Evolutionary conservation across 805 yeast genomes (phyloP).

Genomic region (Starmerella potacharoeniae): DNA sequence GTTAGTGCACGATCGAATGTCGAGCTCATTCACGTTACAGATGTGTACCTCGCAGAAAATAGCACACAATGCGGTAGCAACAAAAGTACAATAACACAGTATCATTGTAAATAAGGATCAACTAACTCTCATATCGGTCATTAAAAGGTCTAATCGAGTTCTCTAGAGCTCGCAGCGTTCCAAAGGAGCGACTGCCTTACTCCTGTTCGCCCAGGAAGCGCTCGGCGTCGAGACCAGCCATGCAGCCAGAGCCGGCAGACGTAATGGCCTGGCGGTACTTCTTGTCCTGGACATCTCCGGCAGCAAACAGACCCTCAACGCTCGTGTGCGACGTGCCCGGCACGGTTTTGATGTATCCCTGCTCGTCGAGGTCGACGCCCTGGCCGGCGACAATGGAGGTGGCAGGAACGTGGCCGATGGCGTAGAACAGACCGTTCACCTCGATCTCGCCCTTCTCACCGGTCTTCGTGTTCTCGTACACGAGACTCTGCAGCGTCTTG

Average conservation of each 20-base stretch:
- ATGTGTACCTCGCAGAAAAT: too few relatives aligned
- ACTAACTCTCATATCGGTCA: slow-evolving; percentile 1
- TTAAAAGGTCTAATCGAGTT: not conserved
- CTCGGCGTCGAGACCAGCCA: slow-evolving; percentile 97
- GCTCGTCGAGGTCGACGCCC: slow-evolving; percentile 62
- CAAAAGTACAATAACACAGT: not conserved
- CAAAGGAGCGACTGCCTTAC: not conserved
- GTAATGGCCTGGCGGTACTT: slow-evolving; percentile 97
- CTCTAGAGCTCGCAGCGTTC: not conserved
- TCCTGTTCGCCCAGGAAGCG: slow-evolving; percentile 55
- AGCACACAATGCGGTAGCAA: not conserved
- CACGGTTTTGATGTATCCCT: slow-evolving; percentile 76
- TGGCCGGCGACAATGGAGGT: slow-evolving; percentile 69
- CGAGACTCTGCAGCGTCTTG: slow-evolving; percentile 55
- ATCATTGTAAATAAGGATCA: not conserved
- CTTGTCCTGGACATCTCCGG: slow-evolving; percentile 98
- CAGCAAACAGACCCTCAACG: slow-evolving; percentile 87
- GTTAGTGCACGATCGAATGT: too few relatives aligned
- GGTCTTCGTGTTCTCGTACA: slow-evolving; percentile 60
- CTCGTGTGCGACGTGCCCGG: slow-evolving; percentile 87
- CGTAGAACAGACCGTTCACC: slow-evolving; percentile 91
- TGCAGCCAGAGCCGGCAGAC: slow-evolving; percentile 99
- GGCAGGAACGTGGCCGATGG: slow-evolving; percentile 96
- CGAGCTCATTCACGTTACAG: too few relatives aligned
- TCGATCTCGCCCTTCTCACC: slow-evolving; percentile 55